Evolutionary conservation across 257 asterid species (phyloP).

Genomic region (Salvia hispanica): DNA sequence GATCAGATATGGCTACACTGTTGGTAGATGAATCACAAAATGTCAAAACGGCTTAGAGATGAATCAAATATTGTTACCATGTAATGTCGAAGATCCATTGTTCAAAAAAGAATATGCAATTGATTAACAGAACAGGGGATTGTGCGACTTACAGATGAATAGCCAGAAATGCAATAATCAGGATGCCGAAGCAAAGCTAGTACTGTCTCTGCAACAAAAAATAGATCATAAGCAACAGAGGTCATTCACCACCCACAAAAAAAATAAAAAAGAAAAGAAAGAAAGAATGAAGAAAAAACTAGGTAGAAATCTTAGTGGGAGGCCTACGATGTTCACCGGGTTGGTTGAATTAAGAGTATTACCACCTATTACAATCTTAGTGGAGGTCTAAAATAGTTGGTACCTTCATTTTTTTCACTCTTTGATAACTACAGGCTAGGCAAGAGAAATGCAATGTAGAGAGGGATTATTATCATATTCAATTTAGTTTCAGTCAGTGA

Average conservation of each 20-base stretch:
- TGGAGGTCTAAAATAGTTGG: neutral
- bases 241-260: neutral
- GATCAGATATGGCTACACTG: neutral
- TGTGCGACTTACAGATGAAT: slow-evolving; percentile 73
- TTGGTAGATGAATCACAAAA: neutral
- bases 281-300: neutral
- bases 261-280: neutral
- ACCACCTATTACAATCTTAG: neutral
- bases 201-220: slow-evolving; percentile 78
- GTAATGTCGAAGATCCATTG: neutral
- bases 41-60: neutral
- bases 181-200: slow-evolving; percentile 97
- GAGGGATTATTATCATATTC: neutral
- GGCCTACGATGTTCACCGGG: neutral
- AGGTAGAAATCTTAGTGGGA: neutral
- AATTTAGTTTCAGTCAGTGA: neutral
- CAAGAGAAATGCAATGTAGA: neutral
- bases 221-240: slow-evolving; percentile 8
- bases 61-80: neutral
- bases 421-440: neutral
- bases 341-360: neutral
- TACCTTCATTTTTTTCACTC: neutral
- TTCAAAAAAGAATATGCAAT: neutral
- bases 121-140: slow-evolving; percentile 8
- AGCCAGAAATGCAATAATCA: slow-evolving; percentile 89